Conservation (phyloP, 2,329 filamentous ascomycete genomes). For the Truncatella angustata region DNA sequence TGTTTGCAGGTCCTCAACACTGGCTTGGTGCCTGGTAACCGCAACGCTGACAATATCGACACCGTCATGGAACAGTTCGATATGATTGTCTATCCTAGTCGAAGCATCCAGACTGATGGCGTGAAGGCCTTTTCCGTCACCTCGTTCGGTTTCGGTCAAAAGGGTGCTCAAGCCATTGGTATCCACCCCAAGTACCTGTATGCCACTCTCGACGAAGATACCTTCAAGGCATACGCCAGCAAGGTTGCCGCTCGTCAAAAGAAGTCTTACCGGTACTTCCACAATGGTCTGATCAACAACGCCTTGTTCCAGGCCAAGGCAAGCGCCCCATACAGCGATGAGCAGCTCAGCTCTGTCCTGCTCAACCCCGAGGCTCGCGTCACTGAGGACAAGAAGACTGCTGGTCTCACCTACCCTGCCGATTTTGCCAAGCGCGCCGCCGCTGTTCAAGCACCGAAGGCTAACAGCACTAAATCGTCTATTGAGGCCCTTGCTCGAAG, state of each 20-base stretch:
- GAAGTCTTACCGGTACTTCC: constrained; percentile 98
- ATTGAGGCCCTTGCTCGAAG: constrained; percentile 73
- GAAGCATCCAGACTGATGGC: constrained; percentile 93
- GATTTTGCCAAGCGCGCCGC: constrained; percentile 65
- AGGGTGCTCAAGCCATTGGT: constrained; percentile 95
- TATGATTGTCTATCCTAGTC: constrained; percentile 95
- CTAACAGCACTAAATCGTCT: constrained; percentile 68
- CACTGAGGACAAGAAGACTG: constrained; percentile 79
- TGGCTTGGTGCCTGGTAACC: constrained; percentile 92
- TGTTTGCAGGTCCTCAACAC: constrained; percentile 93
- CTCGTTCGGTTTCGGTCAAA: constrained; percentile 98
- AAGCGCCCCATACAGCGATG: constrained; percentile 84
- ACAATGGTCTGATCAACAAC: constrained; percentile 98
- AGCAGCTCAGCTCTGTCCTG: constrained; percentile 83
- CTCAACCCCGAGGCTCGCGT: constrained; percentile 93
- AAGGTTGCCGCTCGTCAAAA: constrained; percentile 95
- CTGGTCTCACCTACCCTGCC: constrained; percentile 70
- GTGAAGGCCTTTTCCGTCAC: constrained; percentile 99
- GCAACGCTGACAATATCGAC: constrained; percentile 97
- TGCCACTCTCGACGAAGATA: constrained; percentile 84
- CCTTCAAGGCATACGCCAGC: constrained; percentile 76
- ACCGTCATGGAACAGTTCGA: constrained; percentile 96
- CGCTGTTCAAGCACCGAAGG: constrained; percentile 44
- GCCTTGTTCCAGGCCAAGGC: constrained; percentile 94
- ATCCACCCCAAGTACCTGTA: constrained; percentile 93